phyloP scores from a whole-genome alignment of 371 early-diverging fungal species.

The Blastocladiella emersonii region DNA sequence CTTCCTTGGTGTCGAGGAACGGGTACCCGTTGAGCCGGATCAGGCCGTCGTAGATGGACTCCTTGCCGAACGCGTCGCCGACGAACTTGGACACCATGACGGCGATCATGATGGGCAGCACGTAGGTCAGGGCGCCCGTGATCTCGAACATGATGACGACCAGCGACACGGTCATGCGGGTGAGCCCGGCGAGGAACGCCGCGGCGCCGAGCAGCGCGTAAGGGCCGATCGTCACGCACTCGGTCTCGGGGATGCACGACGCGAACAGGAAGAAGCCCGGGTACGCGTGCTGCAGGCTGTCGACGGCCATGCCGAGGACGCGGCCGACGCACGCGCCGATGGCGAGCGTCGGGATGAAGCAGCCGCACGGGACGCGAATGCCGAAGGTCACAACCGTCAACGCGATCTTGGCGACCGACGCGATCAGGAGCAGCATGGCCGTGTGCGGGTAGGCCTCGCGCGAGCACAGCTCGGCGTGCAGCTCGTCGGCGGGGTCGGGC shows the following conservation, averaged over 20 bases:
- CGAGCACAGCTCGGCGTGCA: constrained; percentile 24
- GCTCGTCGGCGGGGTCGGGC: constrained; percentile 7
- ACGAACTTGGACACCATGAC: constrained; percentile 78
- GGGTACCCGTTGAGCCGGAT: constrained; percentile 77
- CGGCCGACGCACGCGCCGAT: constrained; percentile 67
- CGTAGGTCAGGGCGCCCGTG: constrained; percentile 72
- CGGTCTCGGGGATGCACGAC: constrained; percentile 36
- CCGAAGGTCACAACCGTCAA: constrained; percentile 71
- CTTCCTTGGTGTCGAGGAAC: constrained; percentile 68
- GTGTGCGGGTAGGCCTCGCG: neutral
- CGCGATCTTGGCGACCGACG: constrained; percentile 46
- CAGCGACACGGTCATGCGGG: constrained; percentile 64
- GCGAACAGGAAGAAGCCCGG: constrained; percentile 44
- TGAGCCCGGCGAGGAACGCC: constrained; percentile 77
- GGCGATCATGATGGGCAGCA: constrained; percentile 75
- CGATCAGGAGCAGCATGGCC: constrained; percentile 26
- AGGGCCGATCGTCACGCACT: constrained; percentile 81
- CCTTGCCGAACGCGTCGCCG: constrained; percentile 65
- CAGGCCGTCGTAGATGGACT: constrained; percentile 74
- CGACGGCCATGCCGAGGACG: constrained; percentile 53
- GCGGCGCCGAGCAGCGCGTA: constrained; percentile 91
- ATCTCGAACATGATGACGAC: constrained; percentile 91
- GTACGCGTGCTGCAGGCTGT: constrained; percentile 42
- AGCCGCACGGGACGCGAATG: constrained; percentile 45
- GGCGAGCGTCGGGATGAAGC: constrained; percentile 37